Conservation (phyloP, 345 rosid genomes). For the Gossypium arboreum region DNA sequence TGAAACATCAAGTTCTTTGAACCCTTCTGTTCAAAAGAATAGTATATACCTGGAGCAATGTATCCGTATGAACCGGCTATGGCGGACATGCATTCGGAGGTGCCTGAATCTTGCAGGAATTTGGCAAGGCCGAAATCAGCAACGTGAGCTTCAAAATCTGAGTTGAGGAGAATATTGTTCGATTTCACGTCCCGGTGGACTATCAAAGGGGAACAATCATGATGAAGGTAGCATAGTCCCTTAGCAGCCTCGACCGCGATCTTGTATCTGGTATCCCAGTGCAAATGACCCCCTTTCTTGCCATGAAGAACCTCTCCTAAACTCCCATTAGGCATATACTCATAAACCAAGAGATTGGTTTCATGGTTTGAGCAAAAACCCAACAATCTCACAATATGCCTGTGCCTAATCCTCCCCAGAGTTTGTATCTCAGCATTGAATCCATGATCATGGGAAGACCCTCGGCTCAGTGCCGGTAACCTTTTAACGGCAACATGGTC, state of each 20-base stretch:
- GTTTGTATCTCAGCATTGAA: constrained; percentile 96
- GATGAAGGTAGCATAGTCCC: constrained; percentile 85
- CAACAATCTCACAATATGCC: constrained; percentile 77
- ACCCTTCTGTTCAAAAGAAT: neutral
- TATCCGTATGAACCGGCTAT: constrained; percentile 98
- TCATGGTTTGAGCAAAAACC: constrained; percentile 92
- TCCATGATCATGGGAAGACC: constrained; percentile 90
- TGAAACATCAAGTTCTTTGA: neutral
- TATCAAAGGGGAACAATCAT: constrained; percentile 82
- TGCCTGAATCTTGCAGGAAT: constrained; percentile 85
- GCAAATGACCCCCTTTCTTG: constrained; percentile 89
- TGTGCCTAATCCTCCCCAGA: constrained; percentile 77
- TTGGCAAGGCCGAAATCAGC: constrained; percentile 95
- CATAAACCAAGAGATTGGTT: constrained; percentile 81
- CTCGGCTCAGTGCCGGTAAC: constrained; percentile 71
- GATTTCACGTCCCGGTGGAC: constrained; percentile 88
- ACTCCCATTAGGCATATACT: constrained; percentile 92
- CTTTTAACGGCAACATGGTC: constrained; percentile 79
- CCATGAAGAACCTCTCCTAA: constrained; percentile 91
- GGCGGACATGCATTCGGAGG: constrained; percentile 96
- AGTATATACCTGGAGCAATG: constrained; percentile 75
- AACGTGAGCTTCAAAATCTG: constrained; percentile 83
- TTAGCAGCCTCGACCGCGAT: constrained; percentile 83
- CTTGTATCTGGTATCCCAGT: constrained; percentile 79
- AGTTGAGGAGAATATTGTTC: constrained; percentile 78